phyloP scores from a whole-genome alignment of 1,284 basidiomycete species.

The Garcileccinum viscosum region DNA sequence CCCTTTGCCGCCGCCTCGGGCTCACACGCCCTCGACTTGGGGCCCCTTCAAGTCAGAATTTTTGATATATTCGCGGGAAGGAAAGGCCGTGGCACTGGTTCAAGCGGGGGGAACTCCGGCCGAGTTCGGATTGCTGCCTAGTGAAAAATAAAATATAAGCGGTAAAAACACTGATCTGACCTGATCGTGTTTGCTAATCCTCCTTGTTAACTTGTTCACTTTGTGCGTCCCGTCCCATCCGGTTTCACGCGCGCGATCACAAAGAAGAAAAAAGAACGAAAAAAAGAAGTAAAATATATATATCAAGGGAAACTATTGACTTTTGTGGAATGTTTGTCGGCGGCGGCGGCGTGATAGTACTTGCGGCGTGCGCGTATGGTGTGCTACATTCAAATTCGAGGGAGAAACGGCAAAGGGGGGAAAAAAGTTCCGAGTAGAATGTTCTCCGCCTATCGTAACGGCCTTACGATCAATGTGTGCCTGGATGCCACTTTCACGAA shows the following conservation, averaged over 20 bases:
- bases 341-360: neutral
- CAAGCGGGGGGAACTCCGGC: neutral
- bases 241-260: slow-evolving; percentile 3
- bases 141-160: neutral
- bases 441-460: slow-evolving; percentile 18
- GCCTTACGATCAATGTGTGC: slow-evolving; percentile 15
- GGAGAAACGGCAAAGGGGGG: slow-evolving; percentile 11
- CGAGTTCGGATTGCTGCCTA: neutral
- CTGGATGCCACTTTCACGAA: slow-evolving; percentile 9
- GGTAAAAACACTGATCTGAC: neutral
- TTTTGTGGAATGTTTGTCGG: neutral
- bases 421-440: slow-evolving; percentile 11
- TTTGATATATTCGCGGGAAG: slow-evolving; percentile 30
- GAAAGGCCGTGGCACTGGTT: neutral
- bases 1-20: neutral
- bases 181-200: neutral
- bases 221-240: slow-evolving; percentile 3
- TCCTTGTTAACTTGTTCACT: slow-evolving; percentile 8
- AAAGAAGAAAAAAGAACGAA: neutral
- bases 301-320: neutral
- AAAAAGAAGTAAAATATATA: neutral
- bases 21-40: neutral
- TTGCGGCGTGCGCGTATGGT: slow-evolving; percentile 5
- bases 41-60: neutral
- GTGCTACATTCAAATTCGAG: neutral